Percentiles rank a stretch among this genome's conserved stretches.
Evolutionary conservation across 2,329 filamentous ascomycete species (phyloP).

Genomic region (Tricladium varicosporioides): DNA sequence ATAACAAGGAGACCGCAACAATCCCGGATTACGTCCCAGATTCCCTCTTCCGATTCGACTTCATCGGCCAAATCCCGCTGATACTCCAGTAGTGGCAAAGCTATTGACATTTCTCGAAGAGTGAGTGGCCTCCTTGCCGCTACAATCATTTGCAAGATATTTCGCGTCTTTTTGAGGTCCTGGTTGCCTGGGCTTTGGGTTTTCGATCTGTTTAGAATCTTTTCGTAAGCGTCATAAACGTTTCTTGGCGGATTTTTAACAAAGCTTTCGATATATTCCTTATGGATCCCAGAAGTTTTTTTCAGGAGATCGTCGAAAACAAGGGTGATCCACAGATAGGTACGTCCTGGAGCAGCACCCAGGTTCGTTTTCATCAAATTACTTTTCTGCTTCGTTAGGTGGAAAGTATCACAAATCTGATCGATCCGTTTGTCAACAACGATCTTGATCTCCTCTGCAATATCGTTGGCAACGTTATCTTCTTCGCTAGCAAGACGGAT

Average conservation of each 20-base stretch:
- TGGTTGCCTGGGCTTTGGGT: no score
- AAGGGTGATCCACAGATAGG: conserved; percentile 12
- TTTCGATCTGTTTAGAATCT: conserved; percentile 4
- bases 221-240: conserved; percentile 8
- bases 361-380: conserved; percentile 3
- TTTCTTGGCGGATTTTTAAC: neutral
- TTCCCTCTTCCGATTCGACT: conserved; percentile 7
- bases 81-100: neutral
- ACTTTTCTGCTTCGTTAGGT: neutral
- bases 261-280: neutral
- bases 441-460: conserved; percentile 8
- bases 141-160: no score
- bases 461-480: neutral
- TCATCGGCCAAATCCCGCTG: conserved; percentile 4
- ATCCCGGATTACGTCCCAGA: conserved; percentile 5
- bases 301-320: conserved; percentile 5
- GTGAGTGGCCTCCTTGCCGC: no score
- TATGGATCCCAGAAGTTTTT: neutral
- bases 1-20: conserved; percentile 7
- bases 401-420: neutral
- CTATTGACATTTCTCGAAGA: no score
- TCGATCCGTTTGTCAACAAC: conserved; percentile 5
- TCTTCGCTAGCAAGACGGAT: neutral
- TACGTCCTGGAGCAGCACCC: conserved; percentile 1
- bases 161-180: no score